A percentile compares a stretch with the other conserved stretches of the same genome.
Evolutionary conservation across 352 stramenopile genomes (phyloP).

Genomic region (Lagenidium giganteum): DNA sequence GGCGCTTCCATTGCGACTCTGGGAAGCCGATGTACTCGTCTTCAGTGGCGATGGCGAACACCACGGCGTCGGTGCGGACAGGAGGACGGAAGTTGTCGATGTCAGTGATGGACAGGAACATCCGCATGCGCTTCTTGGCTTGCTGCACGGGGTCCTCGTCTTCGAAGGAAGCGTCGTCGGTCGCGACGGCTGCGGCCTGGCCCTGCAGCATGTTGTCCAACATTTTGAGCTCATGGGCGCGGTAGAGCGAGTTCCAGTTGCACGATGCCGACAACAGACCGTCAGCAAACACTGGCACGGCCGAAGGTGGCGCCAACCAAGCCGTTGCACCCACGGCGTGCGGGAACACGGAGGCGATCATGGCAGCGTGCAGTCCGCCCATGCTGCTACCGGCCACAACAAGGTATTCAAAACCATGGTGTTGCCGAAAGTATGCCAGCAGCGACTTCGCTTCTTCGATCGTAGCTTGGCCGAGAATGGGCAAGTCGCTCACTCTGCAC

Average conservation of each 20-base stretch:
- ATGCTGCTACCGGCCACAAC: conserved; percentile 58
- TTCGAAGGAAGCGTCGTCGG: conserved; percentile 1
- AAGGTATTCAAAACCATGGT: conserved; percentile 35
- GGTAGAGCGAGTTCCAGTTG: conserved; percentile 56
- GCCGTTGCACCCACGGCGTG: conserved; percentile 43
- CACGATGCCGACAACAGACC: conserved; percentile 55
- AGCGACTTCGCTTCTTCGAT: conserved; percentile 68
- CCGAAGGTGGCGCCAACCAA: conserved; percentile 57
- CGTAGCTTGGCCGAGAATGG: conserved; percentile 54
- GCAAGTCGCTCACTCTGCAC: conserved; percentile 52
- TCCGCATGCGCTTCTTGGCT: conserved; percentile 54
- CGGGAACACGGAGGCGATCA: conserved; percentile 54
- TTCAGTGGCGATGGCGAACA: conserved; percentile 64
- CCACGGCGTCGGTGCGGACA: conserved; percentile 40
- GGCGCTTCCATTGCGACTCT: conserved; percentile 50
- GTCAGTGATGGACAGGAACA: conserved; percentile 65
- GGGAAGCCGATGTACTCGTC: conserved; percentile 60
- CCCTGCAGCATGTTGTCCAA: conserved; percentile 45
- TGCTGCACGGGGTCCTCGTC: conserved; percentile 36
- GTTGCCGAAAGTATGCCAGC: conserved; percentile 36
- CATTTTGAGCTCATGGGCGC: conserved; percentile 42
- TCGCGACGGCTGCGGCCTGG: not conserved
- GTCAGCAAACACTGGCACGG: conserved; percentile 51
- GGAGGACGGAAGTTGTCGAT: conserved; percentile 64
- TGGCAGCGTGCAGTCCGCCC: conserved; percentile 57